These are phyloP conservation scores for Trematosphaeria pertusa DNA, from an alignment of 2,329 filamentous ascomycete genomes.

Conservation along the genomic window DNA sequence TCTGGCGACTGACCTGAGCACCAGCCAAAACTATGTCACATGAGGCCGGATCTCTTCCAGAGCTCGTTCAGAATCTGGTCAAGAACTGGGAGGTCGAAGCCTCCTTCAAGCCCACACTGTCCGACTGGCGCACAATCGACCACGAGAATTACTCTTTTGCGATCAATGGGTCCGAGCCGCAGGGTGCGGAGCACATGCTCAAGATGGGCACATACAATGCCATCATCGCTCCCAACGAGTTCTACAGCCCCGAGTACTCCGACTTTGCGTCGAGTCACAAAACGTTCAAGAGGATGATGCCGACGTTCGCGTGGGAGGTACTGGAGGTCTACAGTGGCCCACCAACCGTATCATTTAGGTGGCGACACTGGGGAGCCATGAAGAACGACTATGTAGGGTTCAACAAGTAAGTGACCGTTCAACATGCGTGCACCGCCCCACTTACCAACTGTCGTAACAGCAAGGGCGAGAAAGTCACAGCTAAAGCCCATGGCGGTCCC, in stretches of 20 bases:
- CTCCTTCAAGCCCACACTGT: conserved; percentile 67
- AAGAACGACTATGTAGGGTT: conserved; percentile 70
- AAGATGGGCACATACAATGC: conserved; percentile 74
- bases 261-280: conserved; percentile 72
- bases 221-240: conserved; percentile 68
- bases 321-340: conserved; percentile 71
- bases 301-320: conserved; percentile 74
- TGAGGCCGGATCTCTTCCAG: conserved; percentile 61
- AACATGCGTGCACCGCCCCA: background rate
- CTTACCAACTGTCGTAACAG: conserved; percentile 45
- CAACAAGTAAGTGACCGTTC: conserved; percentile 60
- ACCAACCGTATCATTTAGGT: conserved; percentile 67
- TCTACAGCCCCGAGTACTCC: conserved; percentile 67
- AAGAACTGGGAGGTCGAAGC: conserved; percentile 79
- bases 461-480: conserved; percentile 67
- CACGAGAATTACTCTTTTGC: conserved; percentile 66
- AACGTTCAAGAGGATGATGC: conserved; percentile 77
- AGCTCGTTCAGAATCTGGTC: conserved; percentile 72
- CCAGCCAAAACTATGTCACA: conserved; percentile 66
- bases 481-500: conserved; percentile 65
- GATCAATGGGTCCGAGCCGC: conserved; percentile 66
- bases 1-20: background rate
- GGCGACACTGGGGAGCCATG: conserved; percentile 74
- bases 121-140: conserved; percentile 72
- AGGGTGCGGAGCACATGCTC: conserved; percentile 69